Evolutionary conservation across 768 basidiomycete genomes (phyloP), one percentile per base, ranked within the genome.

Genomic region (Leccinum subtestaceum): DNA sequence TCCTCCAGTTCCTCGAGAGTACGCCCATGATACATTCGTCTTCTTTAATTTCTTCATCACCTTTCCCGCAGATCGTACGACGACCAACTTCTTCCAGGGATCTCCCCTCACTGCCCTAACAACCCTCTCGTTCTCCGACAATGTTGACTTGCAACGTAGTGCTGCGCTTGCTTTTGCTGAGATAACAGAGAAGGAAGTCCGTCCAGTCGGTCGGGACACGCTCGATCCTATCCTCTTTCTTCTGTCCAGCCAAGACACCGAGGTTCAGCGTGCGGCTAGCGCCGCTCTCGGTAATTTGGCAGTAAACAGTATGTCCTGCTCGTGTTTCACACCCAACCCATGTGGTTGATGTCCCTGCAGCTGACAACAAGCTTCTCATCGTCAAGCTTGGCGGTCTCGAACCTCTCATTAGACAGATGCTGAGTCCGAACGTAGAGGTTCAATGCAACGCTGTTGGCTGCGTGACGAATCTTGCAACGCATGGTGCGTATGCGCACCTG

Each of bases 401-500:
- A 72, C 97, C 96, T 51, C 82, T 99, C 66, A 98, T 99, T 67
- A 87, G 95, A 57, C 97, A 99, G 75, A 99, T 99, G 97, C 86
- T 98, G 55, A 94, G 91, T 65, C 95, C 95, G 2, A 99, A 98
- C 69, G 96, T 98, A 45, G 97, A 99, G 72, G 97, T 99, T 2
- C 97, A 98, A 74, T 99, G 97, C 79, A 99, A 99, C 71, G 97
- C 97, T 29, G 97, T 99, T 25, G 97, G 97, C 34, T 99, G 97
- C 71, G 94, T 99, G 53, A 99, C 97, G 17, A 99, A 99, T 72
- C 82, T 99, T 47, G 97, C 97, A 13, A 99, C 96, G 1, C 96
- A 98, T 76, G 96, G 95, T 96, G 58, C 56, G 85, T 73, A 55
- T 55, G 60, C 58, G 34, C 45, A 27, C 53, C 36, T 48, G 52